Evolutionary conservation across 306 rosid species (phyloP).

Genomic region (Spatholobus suberectus): DNA sequence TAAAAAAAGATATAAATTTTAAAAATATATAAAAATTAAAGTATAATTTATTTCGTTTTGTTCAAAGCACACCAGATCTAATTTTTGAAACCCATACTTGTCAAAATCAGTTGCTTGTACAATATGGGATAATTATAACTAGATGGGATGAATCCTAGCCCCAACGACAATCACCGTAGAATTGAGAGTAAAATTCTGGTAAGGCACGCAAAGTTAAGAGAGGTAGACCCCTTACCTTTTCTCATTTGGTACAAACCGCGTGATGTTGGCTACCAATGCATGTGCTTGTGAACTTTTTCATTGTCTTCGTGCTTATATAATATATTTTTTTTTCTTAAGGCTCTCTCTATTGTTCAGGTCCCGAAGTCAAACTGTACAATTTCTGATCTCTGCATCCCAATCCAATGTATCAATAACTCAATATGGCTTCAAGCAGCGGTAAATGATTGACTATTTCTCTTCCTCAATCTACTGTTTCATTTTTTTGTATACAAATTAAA

Average conservation of each 20-base stretch:
- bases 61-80: not conserved
- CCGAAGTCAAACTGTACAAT: slow-evolving; percentile 3
- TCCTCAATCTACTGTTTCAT: not conserved
- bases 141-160: not conserved
- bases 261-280: too few species aligned
- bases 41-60: not conserved
- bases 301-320: not conserved
- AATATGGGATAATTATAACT: not conserved
- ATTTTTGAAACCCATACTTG: not conserved
- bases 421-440: slow-evolving; percentile 46
- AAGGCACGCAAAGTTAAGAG: not conserved
- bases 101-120: not conserved
- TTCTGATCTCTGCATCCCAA: not conserved
- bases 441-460: not conserved
- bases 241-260: too few species aligned
- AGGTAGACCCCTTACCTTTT: not conserved
- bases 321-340: not conserved
- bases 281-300: too few species aligned
- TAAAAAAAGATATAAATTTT: too few species aligned
- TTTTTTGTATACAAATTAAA: not conserved
- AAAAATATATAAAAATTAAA: too few species aligned
- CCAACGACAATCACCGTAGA: not conserved
- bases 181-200: not conserved
- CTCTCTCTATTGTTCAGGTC: not conserved
- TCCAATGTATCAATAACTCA: not conserved